phyloP scores from a whole-genome alignment of 371 early-diverging fungal species.

The Mucor racemosus region DNA sequence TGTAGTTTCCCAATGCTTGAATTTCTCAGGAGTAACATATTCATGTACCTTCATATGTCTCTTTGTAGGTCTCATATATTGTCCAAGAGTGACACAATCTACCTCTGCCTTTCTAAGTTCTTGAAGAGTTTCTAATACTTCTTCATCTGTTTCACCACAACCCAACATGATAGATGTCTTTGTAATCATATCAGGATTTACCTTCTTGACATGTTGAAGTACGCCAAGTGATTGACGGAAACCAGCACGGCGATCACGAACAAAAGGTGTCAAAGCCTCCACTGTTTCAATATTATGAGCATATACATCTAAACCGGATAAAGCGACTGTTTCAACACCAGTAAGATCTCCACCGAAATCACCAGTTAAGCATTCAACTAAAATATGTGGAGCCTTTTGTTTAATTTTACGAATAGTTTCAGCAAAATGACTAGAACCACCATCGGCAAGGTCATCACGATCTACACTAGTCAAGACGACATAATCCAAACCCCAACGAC shows the following conservation, averaged over 20 bases:
- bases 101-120: slow-evolving; percentile 86
- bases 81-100: slow-evolving; percentile 98
- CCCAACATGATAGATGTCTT: slow-evolving; percentile 99
- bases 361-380: slow-evolving; percentile 96
- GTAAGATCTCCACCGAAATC: slow-evolving; percentile 89
- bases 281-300: slow-evolving; percentile 99
- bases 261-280: slow-evolving; percentile 86
- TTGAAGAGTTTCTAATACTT: slow-evolving; percentile 87
- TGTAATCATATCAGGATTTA: slow-evolving; percentile 82
- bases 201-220: slow-evolving; percentile 85
- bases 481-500: slow-evolving; percentile 96
- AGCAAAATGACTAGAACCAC: slow-evolving; percentile 95
- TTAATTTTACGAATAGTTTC: slow-evolving; percentile 88
- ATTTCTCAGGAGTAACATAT: slow-evolving; percentile 93
- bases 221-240: slow-evolving; percentile 93
- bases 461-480: slow-evolving; percentile 97
- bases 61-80: slow-evolving; percentile 99
- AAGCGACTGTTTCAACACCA: slow-evolving; percentile 82
- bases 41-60: slow-evolving; percentile 97
- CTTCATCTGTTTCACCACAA: slow-evolving; percentile 94
- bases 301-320: slow-evolving; percentile 94
- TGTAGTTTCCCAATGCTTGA: slow-evolving; percentile 86
- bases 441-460: slow-evolving; percentile 94
- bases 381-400: slow-evolving; percentile 85
- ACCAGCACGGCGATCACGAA: slow-evolving; percentile 94